Evolutionary conservation across 306 rosid genomes (phyloP), one percentile per base, ranked within the genome.

Genomic region (Cercis canadensis): DNA sequence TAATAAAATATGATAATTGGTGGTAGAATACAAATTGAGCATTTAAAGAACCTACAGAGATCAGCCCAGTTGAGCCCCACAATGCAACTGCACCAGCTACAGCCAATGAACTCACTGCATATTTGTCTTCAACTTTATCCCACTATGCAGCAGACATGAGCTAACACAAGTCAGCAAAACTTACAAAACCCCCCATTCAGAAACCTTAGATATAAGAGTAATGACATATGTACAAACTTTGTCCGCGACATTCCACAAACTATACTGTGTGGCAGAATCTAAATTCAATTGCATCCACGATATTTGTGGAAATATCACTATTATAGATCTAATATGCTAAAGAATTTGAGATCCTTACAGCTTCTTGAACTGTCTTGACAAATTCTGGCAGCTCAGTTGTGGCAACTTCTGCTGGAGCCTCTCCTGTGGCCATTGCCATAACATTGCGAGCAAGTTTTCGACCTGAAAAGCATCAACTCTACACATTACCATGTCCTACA

Each of bases 111-210:
- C 84, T 75, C 78, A 94, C 86, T 60, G 95, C 97, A 84, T 94
- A 91, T 74, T 91, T 94, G 69, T 94, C 99, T 33, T 94, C 99
- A 58, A 87, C 88, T 78, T 91, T 94, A 11, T 89, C 96, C 99
- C 99, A 91, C 97, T 90, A 44, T 18, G 60, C 77, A 76, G 8
- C 76, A 52, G 84, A 63, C 15, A 61, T 31, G 47, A n/a, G 2
- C 13, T 8, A 73, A 73, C 39, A 40, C 5, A 55, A 55, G 36
- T 78, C 31, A 81, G 9, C 6, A 65, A 58, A 52, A 39, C 19
- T 58, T 21, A 36, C 11, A 61, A 40, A 69, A 18, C 13, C 50
- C 14, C 36, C 56, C 7, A 40, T 63, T 15, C 13, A 4, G 7
- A 50, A 1, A 37, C 10, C 43, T 37, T 37, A 8, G 6, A 37